Base-by-base conservation (phyloP, 768 basidiomycete species). In the Exidia glandulosa region DNA sequence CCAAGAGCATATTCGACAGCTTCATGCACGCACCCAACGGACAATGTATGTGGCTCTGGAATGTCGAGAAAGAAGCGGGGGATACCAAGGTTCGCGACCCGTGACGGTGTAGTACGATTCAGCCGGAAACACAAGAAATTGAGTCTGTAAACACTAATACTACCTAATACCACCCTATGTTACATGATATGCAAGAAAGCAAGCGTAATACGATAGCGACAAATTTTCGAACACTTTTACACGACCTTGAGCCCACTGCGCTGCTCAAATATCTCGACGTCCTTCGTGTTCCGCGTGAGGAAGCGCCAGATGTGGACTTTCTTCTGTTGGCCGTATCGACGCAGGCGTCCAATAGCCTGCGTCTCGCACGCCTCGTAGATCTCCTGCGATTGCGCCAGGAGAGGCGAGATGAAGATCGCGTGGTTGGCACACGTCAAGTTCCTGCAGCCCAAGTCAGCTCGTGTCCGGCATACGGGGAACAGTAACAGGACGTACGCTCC, bases 371-470 rank as follows among this genome's bases (percentile, higher is more conserved):
- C 89, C 47, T 85, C 83, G 68, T 95, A 96, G 52, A 88, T 86
- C 71, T 94, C 87, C 70, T 88, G 83, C 23, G 85, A 82, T 10
- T 81, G 80, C 0, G 92, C 85, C 36, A 94, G 86, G 37, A 97
- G 79, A 9, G 94, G 94, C 10, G 91, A 94, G 59, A 97, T 77
- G 79, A 97, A 97, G 69, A 96, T 87, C 36, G 92, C 94, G 68
- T 94, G 92, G 72, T 94, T 97, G 23, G 94, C 94, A 34, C 82
- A 84, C 2, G 94, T 96, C 69, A 97, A 74, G 70, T 97, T 97
- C 68, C 75, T 62, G 41, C 34, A 52, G 33, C 16, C 14, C 45
- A 13, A 27, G 29, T 56, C 41, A 62, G 58, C 34, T 32, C 31
- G 32, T 37, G 27, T 25, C 27, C 14, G 32, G 34, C 12, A 30